Conservation (phyloP, 2,329 filamentous ascomycete genomes). For the Fusarium austroafricanum region DNA sequence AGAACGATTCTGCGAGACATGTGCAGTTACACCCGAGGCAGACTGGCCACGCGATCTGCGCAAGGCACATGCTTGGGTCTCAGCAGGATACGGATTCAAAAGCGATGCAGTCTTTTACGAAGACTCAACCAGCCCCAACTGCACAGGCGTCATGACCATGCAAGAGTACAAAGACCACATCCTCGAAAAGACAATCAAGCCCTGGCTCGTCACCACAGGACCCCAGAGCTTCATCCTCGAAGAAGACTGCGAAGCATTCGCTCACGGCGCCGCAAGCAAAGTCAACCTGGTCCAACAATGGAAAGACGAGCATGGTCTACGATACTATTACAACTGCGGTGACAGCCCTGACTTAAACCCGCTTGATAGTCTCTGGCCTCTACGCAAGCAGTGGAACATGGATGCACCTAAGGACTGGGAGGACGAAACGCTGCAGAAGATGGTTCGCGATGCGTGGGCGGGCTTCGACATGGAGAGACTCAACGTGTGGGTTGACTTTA, state of each 20-base stretch:
- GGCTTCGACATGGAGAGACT: constrained; percentile 48
- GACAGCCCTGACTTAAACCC: constrained; percentile 54
- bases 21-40: constrained; percentile 40
- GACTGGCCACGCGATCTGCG: constrained; percentile 51
- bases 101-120: constrained; percentile 55
- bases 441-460: constrained; percentile 49
- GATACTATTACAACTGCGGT: constrained; percentile 52
- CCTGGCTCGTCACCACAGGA: constrained; percentile 46
- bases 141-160: constrained; percentile 50
- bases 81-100: constrained; percentile 53
- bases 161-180: constrained; percentile 51
- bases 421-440: constrained; percentile 48
- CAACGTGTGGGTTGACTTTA: constrained; percentile 53
- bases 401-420: constrained; percentile 50
- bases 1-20: constrained; percentile 50
- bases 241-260: constrained; percentile 52
- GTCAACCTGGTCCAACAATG: constrained; percentile 52
- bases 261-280: constrained; percentile 52
- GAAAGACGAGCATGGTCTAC: constrained; percentile 51
- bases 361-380: constrained; percentile 52
- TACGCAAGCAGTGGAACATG: constrained; percentile 50
- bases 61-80: constrained; percentile 52
- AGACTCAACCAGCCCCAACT: constrained; percentile 50
- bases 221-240: constrained; percentile 49
- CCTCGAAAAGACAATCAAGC: constrained; percentile 50